A percentile compares a stretch with the other conserved stretches of the same genome.
Evolutionary conservation across 441 rosid species (phyloP).

Genomic region (Francoa sonchifolia): DNA sequence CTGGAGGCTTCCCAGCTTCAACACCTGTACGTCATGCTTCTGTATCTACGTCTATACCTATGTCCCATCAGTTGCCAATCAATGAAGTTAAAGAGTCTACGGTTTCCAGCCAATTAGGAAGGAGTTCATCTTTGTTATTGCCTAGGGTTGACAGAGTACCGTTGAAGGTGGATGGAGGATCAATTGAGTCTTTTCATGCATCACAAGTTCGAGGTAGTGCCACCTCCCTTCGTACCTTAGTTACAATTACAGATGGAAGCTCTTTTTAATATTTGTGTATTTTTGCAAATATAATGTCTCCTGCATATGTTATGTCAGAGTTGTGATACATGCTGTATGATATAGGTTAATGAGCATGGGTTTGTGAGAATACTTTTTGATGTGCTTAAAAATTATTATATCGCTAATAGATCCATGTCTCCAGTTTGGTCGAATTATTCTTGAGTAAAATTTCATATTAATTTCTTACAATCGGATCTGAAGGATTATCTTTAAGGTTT

Average conservation of each 20-base stretch:
- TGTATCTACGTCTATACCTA: slow-evolving; percentile 23
- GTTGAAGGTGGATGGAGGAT: slow-evolving; percentile 34
- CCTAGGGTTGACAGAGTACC: slow-evolving; percentile 39
- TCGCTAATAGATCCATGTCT: too few relatives aligned
- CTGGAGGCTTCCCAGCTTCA: slow-evolving; percentile 31
- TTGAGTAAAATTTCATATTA: too few relatives aligned
- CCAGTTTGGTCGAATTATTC: too few relatives aligned
- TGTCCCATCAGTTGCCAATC: slow-evolving; percentile 27
- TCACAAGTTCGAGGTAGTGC: slow-evolving; percentile 38
- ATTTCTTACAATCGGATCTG: too few relatives aligned
- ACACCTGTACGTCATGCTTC: slow-evolving; percentile 22
- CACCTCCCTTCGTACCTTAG: slow-evolving; percentile 1
- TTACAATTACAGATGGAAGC: neutral
- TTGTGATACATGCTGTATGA: too few relatives aligned
- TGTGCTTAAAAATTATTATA: too few relatives aligned
- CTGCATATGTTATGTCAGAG: too few relatives aligned
- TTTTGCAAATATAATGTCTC: neutral
- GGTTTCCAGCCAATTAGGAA: slow-evolving; percentile 27
- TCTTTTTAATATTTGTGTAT: neutral
- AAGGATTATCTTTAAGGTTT: too few relatives aligned
- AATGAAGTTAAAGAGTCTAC: slow-evolving; percentile 29
- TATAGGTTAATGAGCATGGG: too few relatives aligned
- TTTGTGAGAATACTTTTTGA: too few relatives aligned
- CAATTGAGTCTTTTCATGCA: slow-evolving; percentile 27
- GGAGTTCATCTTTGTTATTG: slow-evolving; percentile 27